Evolutionary conservation across 495 filamentous ascomycete species (phyloP).

Genomic region (Penicillium cinerascens): DNA sequence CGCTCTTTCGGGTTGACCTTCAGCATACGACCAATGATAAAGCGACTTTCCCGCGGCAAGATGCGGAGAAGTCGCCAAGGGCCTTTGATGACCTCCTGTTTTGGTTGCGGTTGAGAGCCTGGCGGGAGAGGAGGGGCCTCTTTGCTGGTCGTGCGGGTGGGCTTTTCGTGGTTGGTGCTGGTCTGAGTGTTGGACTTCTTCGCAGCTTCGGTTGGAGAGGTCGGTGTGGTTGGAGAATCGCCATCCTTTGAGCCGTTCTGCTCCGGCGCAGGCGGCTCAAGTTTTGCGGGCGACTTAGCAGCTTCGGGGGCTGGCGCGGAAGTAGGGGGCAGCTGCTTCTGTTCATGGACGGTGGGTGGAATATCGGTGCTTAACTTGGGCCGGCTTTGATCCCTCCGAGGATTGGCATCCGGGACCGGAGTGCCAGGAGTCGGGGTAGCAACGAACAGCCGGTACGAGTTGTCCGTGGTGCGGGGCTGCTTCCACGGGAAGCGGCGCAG

Average conservation of each 20-base stretch:
- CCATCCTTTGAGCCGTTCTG: conserved; percentile 12
- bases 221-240: conserved; percentile 5
- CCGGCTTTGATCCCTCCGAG: conserved; percentile 30
- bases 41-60: conserved; percentile 82
- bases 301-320: conserved; percentile 13
- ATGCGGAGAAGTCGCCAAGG: conserved; percentile 92
- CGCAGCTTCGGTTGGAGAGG: background rate
- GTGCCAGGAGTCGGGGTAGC: conserved; percentile 61
- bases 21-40: conserved; percentile 90
- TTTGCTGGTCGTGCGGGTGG: conserved; percentile 48
- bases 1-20: conserved; percentile 82
- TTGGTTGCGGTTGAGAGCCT: conserved; percentile 31
- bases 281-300: conserved; percentile 5
- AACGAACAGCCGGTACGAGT: conserved; percentile 90
- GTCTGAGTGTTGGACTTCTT: conserved; percentile 27
- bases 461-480: conserved; percentile 84
- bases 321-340: conserved; percentile 16
- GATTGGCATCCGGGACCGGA: conserved; percentile 44
- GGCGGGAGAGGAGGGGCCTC: conserved; percentile 42
- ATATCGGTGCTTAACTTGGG: conserved; percentile 41
- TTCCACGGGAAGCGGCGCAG: conserved; percentile 97
- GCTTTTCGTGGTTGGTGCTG: conserved; percentile 22
- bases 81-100: conserved; percentile 77
- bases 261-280: conserved; percentile 8
- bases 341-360: conserved; percentile 24